Evolutionary conservation across 176 grass and related monocot genomes (phyloP).

Genomic region (Miscanthus lutarioriparius): DNA sequence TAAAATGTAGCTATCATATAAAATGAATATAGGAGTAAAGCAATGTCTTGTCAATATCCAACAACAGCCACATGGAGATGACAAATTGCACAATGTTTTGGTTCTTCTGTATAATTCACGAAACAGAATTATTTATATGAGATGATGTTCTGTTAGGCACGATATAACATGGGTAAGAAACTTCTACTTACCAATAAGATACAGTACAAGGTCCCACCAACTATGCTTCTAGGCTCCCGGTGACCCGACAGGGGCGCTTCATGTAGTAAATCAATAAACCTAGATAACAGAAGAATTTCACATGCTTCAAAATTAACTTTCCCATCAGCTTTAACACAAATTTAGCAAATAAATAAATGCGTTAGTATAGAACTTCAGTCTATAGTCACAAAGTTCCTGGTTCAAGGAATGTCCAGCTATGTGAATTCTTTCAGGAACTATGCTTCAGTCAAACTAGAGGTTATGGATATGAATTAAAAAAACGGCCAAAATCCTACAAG

Average conservation of each 20-base stretch:
- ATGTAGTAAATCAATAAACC: constrained; percentile 85
- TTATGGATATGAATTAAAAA: not conserved
- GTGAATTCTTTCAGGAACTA: not conserved
- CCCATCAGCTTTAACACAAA: not conserved
- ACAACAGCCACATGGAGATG: not conserved
- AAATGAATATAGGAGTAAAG: constrained; percentile 6
- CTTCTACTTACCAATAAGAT: constrained; percentile 77
- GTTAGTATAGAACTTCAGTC: not conserved
- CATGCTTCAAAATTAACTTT: not conserved
- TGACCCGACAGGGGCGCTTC: constrained; percentile 84
- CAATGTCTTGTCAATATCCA: not conserved
- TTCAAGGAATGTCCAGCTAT: no score
- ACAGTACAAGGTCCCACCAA: constrained; percentile 84
- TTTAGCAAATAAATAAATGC: not conserved
- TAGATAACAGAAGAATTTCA: constrained; percentile 30
- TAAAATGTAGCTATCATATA: not conserved
- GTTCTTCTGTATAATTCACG: not conserved
- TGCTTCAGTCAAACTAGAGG: not conserved
- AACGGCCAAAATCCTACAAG: not conserved
- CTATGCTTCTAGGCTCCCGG: constrained; percentile 78
- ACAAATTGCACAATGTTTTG: not conserved
- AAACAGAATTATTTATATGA: not conserved
- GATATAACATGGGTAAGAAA: constrained; percentile 4
- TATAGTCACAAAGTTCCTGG: not conserved
- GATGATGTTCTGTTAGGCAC: not conserved